Percentiles rank a stretch among this genome's conserved stretches.
These are phyloP conservation scores for Citrus trifoliata DNA, from an alignment of 345 rosid species.

Conservation along the genomic window DNA sequence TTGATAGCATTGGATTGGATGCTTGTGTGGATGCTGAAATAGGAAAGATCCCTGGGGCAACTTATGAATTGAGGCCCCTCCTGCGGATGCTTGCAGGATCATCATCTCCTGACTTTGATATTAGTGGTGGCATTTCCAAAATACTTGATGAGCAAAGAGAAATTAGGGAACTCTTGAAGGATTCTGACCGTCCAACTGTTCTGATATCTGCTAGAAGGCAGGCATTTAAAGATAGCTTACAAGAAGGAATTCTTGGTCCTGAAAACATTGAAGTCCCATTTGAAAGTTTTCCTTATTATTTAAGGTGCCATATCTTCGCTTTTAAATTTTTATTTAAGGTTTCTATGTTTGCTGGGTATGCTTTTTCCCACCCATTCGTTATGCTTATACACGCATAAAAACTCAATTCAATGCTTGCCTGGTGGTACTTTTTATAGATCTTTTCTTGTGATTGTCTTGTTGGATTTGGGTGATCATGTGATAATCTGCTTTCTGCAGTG, in stretches of 20 bases:
- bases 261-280: constrained; percentile 70
- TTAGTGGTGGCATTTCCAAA: constrained; percentile 58
- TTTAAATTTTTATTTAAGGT: neutral
- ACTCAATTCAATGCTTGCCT: neutral
- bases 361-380: neutral
- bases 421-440: neutral
- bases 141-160: constrained; percentile 59
- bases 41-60: constrained; percentile 50
- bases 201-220: constrained; percentile 58
- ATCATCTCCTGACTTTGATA: constrained; percentile 46
- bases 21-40: constrained; percentile 46
- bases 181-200: constrained; percentile 43
- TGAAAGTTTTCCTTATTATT: constrained; percentile 75
- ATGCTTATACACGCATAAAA: neutral
- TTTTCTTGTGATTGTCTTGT: neutral
- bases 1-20: constrained; percentile 52
- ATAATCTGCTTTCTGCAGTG: constrained; percentile 42
- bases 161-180: constrained; percentile 48
- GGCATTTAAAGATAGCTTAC: constrained; percentile 65
- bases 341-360: neutral
- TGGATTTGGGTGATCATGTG: neutral
- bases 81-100: constrained; percentile 62
- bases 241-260: constrained; percentile 62
- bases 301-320: constrained; percentile 48
- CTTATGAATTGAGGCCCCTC: constrained; percentile 64